Evolutionary conservation across 345 rosid species (phyloP).

Genomic region (Ailanthus altissimus): DNA sequence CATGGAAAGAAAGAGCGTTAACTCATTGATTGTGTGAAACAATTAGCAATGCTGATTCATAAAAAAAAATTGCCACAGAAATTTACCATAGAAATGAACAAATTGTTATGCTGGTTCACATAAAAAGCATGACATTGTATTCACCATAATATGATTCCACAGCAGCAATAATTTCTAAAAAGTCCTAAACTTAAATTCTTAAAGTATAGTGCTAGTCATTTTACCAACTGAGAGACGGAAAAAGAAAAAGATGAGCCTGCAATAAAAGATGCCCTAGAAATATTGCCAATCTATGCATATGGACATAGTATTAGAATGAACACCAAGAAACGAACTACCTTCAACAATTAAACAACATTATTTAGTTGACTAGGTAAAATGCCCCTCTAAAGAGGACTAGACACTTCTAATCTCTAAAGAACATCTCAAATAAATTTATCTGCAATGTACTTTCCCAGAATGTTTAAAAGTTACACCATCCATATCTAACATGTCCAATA

Average conservation of each 20-base stretch:
- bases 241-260: background rate
- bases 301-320: background rate
- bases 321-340: background rate
- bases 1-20: background rate
- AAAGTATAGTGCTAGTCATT: background rate
- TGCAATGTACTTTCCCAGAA: background rate
- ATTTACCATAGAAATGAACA: background rate
- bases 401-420: background rate
- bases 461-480: background rate
- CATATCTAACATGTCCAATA: background rate
- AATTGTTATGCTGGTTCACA: background rate
- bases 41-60: background rate
- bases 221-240: background rate
- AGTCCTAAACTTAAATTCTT: background rate
- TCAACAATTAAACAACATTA: background rate
- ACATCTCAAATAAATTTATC: background rate
- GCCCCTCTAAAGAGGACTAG: background rate
- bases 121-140: background rate
- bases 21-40: background rate
- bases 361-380: background rate
- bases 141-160: background rate
- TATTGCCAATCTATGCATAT: background rate
- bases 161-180: background rate
- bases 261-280: background rate
- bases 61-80: slow-evolving; percentile 1